Base-by-base conservation (phyloP, 192 early-diverging fungal genomes). In the Coemansia sp. region DNA sequence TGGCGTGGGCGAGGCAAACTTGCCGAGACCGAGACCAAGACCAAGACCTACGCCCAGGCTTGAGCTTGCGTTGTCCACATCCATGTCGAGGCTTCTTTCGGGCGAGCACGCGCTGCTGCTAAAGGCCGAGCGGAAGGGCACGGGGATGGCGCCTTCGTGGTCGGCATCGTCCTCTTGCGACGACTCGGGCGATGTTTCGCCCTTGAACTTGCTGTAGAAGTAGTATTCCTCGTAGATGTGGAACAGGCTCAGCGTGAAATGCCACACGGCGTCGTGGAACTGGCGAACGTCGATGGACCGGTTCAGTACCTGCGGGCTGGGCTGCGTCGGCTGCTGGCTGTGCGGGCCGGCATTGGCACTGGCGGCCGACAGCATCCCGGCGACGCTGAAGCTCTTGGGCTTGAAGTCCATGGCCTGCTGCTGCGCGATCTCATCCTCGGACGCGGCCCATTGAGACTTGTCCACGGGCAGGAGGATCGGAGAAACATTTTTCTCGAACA, bases 151-250 rank as follows among this genome's bases (percentile, higher is more conserved):
- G 10, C 60, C 24, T 9, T 46, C 52, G 52, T 42, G 23, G 30
- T n/a, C 24, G 16, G 30, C 9, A 13, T 34, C 19, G 48, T 66
- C 67, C 2, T 23, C 8, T 55, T 67, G 68, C 16, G 65, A 55
- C 35, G 54, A 45, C 22, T 76, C 68, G 6, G 74, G 74, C 45
- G 74, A 59, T 6, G 58, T 61, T 32, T 68, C 75, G 45, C 64
- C 62, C 34, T 55, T 61, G 62, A 61, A 78, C 63, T 78, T 72
- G 55, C 46, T 68, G 69, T 72, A 78, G 46, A 72, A 78, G 59
- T 78, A 78, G 50, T 63, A 69, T 58, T 78, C 75, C 55, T 78
- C 75, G 63, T 72, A 78, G 39, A 78, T 72, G 36, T 78, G 69
- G 62, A 65, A 78, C 25, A 72, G 69, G 45, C 75, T 72, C 51